Evolutionary conservation across 805 yeast species (phyloP).

Genomic region (Cyberlindnera samutprakarnensis): DNA sequence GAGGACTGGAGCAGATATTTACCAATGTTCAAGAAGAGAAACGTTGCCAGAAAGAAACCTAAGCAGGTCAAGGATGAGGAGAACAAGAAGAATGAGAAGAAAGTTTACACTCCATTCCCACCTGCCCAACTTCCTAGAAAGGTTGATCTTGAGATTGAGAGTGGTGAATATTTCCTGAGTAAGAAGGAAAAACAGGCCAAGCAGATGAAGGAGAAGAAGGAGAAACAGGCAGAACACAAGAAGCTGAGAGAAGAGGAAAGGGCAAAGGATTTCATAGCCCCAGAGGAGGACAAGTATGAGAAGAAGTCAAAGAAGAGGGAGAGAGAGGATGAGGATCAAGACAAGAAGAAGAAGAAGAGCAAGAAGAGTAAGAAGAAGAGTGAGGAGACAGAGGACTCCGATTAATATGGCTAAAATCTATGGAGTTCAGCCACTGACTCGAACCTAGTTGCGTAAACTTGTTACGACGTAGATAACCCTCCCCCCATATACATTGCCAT

Average conservation of each 20-base stretch:
- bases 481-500: too few species aligned
- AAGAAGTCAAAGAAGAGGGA: conserved; percentile 24
- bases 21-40: conserved; percentile 94
- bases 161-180: conserved; percentile 96
- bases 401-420: too few species aligned
- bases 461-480: too few species aligned
- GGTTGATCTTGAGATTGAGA: conserved; percentile 93
- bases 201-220: conserved; percentile 68
- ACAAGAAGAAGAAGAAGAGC: conserved; percentile 22
- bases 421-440: too few species aligned
- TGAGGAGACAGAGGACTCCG: conserved; percentile 13
- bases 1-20: conserved; percentile 97
- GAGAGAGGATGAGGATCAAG: conserved; percentile 23
- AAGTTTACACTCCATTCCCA: conserved; percentile 97
- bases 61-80: conserved; percentile 48
- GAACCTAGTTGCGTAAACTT: too few species aligned
- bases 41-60: conserved; percentile 89
- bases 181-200: conserved; percentile 72
- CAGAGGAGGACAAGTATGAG: conserved; percentile 61
- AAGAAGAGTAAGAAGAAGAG: conserved; percentile 23
- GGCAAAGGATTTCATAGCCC: conserved; percentile 76
- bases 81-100: conserved; percentile 35
- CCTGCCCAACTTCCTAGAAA: conserved; percentile 96
- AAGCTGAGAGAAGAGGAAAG: conserved; percentile 61
- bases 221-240: conserved; percentile 66